These are phyloP conservation scores for Clonostachys sp. DNA, from an alignment of 2,329 filamentous ascomycete genomes.

Conservation along the genomic window DNA sequence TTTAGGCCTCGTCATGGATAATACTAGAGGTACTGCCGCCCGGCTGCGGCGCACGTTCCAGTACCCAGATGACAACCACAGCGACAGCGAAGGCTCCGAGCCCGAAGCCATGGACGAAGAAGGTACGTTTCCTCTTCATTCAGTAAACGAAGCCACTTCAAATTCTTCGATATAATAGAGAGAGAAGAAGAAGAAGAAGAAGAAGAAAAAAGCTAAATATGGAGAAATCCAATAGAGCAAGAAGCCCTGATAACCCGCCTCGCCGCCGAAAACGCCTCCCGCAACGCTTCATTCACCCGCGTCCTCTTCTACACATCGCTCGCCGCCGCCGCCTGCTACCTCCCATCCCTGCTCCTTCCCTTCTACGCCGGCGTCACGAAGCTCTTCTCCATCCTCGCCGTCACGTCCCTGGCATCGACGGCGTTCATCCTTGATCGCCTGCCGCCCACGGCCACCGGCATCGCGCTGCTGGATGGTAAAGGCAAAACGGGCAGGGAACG, in stretches of 20 bases:
- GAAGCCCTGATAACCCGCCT: conserved; percentile 57
- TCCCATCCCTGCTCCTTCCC: conserved; percentile 23
- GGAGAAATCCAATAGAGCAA: conserved; percentile 45
- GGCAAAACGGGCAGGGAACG: not conserved
- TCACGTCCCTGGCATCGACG: conserved; percentile 60
- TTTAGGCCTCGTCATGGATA: conserved; percentile 10
- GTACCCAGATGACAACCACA: conserved; percentile 59
- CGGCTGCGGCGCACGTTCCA: conserved; percentile 74
- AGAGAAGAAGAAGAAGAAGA: not conserved
- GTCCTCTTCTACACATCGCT: conserved; percentile 58
- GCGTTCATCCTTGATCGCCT: conserved; percentile 56
- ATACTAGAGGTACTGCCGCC: conserved; percentile 29
- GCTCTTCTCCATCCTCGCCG: conserved; percentile 47
- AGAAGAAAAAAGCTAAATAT: not conserved
- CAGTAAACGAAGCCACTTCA: no score
- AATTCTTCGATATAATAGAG: not conserved
- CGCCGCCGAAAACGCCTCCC: conserved; percentile 46
- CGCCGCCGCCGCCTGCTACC: conserved; percentile 49
- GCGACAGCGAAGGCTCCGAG: conserved; percentile 44
- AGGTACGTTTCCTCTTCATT: conserved; percentile 36
- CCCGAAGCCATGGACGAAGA: conserved; percentile 71
- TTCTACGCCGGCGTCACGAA: conserved; percentile 13
- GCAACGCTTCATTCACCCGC: conserved; percentile 53
- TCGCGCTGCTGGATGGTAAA: conserved; percentile 36
- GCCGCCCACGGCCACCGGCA: conserved; percentile 49